Evolutionary conservation across 108 stramenopile species (phyloP), one percentile per base, ranked within the genome.

Genomic region (Skeletonema costatum): DNA sequence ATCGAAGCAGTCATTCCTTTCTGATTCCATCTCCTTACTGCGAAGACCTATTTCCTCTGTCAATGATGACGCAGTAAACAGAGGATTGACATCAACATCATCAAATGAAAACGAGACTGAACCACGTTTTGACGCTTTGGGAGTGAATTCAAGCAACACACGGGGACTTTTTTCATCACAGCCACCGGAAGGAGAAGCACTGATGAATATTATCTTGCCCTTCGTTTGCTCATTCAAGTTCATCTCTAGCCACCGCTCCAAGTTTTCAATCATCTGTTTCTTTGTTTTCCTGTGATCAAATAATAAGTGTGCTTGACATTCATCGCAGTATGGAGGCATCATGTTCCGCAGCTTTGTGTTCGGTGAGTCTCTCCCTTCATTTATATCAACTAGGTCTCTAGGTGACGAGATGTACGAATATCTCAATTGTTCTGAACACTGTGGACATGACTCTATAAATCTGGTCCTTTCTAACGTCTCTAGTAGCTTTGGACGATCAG

Each of bases 311-410:
- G 70, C 71, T 32, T 64, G 50, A 14, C 77, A 78, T 36, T 68
- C 46, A 38, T 66, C 66, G 50, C 77, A 78, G 59, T 67, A 72
- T 0, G 77, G 77, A 2, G 77, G 77, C 17, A 78, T 31, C 21
- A 68, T 12, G 5, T 59, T 32, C 1, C 6, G 11, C 13, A 32
- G 17, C 33, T 61, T 78, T 35, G 44, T 31, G n/a, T 35, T 4
- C 33, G 71, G 58, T 11, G 77, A 36, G 39, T 78, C 71, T 35
- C 12, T 30, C 16, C 60, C 71, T 16, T 21, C 44, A 39, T 62
- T 51, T 12, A 72, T 72, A 46, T 78, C 66, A 4, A 68, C 64
- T 8, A 72, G 46, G 17, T 42, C 4, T 5, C 61, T 60, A 9
- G 41, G 21, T 1, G 58, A 13, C 16, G 61, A 60, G 14, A 42